Evolutionary conservation across 768 basidiomycete genomes (phyloP).

Genomic region (Chalciporus piperatus): DNA sequence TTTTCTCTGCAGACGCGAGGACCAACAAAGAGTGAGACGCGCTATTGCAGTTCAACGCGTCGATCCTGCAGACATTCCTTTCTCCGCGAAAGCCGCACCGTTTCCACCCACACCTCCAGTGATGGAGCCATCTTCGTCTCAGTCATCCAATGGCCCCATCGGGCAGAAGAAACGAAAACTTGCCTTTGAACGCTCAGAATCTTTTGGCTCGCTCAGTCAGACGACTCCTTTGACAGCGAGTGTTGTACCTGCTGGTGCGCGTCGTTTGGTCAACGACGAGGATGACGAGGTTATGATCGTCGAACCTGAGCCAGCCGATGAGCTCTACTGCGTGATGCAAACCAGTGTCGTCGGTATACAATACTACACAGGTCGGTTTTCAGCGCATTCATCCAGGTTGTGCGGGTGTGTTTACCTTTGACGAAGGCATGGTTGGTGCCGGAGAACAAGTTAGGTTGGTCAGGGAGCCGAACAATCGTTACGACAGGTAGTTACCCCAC

Average conservation of each 20-base stretch:
- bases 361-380: slow-evolving; percentile 63
- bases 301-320: slow-evolving; percentile 56
- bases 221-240: slow-evolving; percentile 15
- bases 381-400: neutral
- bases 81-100: slow-evolving; percentile 33
- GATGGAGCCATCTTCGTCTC: neutral
- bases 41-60: slow-evolving; percentile 56
- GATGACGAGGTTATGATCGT: slow-evolving; percentile 38
- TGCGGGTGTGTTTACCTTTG: slow-evolving; percentile 1
- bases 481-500: slow-evolving; percentile 53
- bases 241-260: slow-evolving; percentile 1
- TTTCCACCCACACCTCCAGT: slow-evolving; percentile 5
- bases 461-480: slow-evolving; percentile 63
- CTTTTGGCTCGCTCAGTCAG: slow-evolving; percentile 14
- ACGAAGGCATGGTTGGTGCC: slow-evolving; percentile 71
- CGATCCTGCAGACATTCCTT: slow-evolving; percentile 57
- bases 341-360: slow-evolving; percentile 80
- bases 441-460: slow-evolving; percentile 74
- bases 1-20: slow-evolving; percentile 42
- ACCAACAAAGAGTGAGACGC: slow-evolving; percentile 59
- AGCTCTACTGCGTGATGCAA: slow-evolving; percentile 58
- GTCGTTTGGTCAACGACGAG: slow-evolving; percentile 34
- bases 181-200: slow-evolving; percentile 20
- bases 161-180: slow-evolving; percentile 47
- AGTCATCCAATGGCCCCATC: slow-evolving; percentile 6